Percentiles rank a stretch among this genome's conserved stretches.
Evolutionary conservation across 352 stramenopile genomes (phyloP).

Genomic region (Thalassiosira livingstoniorum): DNA sequence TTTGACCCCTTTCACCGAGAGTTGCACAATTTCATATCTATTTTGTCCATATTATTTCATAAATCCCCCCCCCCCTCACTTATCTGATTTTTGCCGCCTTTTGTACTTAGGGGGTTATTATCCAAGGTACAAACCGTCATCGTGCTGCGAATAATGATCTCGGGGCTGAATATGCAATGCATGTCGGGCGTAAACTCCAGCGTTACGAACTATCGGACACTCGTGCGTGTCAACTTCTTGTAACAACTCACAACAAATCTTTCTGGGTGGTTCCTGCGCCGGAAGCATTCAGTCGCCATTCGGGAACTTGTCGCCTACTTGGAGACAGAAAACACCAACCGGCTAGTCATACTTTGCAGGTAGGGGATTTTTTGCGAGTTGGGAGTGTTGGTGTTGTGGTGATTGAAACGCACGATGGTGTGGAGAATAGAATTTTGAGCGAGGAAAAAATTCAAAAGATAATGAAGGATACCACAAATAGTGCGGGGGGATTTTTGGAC

Average conservation of each 20-base stretch:
- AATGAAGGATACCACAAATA: conserved; percentile 84
- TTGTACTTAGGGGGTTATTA: conserved; percentile 67
- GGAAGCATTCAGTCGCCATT: conserved; percentile 83
- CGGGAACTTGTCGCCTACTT: conserved; percentile 79
- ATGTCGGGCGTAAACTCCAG: conserved; percentile 79
- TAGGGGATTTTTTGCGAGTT: conserved; percentile 83
- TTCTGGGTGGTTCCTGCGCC: conserved; percentile 84
- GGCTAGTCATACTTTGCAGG: conserved; percentile 70
- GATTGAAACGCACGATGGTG: conserved; percentile 83
- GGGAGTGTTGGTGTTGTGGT: conserved; percentile 83
- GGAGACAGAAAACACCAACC: conserved; percentile 81
- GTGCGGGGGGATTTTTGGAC: conserved; percentile 76
- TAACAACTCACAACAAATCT: conserved; percentile 79
- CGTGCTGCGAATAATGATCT: conserved; percentile 66
- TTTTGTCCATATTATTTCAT: background rate
- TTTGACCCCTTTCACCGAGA: background rate
- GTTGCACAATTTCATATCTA: background rate
- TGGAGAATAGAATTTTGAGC: conserved; percentile 75
- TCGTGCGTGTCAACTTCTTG: conserved; percentile 81
- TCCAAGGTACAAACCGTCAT: conserved; percentile 78
- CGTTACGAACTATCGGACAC: conserved; percentile 83
- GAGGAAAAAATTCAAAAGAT: conserved; percentile 86
- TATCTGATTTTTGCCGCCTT: background rate
- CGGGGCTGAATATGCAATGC: conserved; percentile 72
- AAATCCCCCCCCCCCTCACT: background rate